phyloP scores from a whole-genome alignment of 225 moss, liverwort and hornwort species.

The Antitrichia curtipendula region DNA sequence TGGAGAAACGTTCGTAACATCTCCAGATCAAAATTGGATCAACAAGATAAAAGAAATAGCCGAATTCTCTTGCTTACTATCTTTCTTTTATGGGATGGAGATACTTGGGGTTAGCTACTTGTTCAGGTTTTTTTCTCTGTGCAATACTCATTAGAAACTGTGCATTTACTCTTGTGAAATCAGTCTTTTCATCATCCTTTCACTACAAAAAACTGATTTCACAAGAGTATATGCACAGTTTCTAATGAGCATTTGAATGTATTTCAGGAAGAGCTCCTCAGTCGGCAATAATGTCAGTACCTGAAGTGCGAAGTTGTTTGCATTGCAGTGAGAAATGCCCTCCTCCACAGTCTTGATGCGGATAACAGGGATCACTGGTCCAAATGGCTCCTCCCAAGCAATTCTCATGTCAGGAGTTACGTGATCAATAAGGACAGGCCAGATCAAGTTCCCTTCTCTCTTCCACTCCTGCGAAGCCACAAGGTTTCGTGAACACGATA shows the following conservation, averaged over 20 bases:
- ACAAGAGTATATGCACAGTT: background rate
- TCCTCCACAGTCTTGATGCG: constrained; percentile 43
- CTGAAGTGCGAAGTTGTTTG: constrained; percentile 52
- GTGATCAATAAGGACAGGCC: constrained; percentile 42
- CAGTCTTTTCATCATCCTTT: background rate
- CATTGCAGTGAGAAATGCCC: constrained; percentile 51
- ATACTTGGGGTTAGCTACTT: background rate
- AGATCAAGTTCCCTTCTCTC: constrained; percentile 38
- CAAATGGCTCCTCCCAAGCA: constrained; percentile 54
- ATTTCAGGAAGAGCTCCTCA: background rate
- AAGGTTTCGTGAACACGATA: background rate
- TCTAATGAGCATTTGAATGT: background rate
- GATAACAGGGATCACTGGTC: constrained; percentile 40
- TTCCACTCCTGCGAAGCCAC: constrained; percentile 23
- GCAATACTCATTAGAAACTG: no score
- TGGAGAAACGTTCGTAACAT: background rate
- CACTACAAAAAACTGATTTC: background rate
- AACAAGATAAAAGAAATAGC: background rate
- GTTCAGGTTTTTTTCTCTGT: no score
- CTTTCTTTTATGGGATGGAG: background rate
- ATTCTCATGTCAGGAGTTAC: constrained; percentile 47
- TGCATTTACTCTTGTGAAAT: no score
- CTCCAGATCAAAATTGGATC: background rate
- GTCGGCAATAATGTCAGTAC: background rate
- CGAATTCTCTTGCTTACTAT: background rate